Base-by-base conservation (phyloP, 768 basidiomycete genomes). In the Amanita pallidorosea region DNA sequence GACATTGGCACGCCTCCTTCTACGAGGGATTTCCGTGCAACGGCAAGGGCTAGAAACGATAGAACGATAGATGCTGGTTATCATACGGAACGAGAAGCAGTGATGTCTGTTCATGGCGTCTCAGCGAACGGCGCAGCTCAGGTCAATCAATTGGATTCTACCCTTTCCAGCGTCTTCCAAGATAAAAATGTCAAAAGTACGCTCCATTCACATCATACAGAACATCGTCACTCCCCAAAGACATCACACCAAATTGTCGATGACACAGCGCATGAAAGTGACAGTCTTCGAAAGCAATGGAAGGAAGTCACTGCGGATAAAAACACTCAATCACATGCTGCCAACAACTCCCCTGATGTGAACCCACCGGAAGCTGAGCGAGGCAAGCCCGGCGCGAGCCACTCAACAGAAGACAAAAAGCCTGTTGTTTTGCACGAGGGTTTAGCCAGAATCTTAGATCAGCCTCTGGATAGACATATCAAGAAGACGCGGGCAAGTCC, bases 391-490 rank as follows among this genome's bases (percentile, higher is more conserved):
- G 7, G 3, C 9, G 11, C 9, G 13, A 29, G 11, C 4, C 49
- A 37, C 5, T 17, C 29, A 7, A 3, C 18, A 9, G 29, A 17
- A 7, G 49, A 49, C 23, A 40, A 42, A 37, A 49, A 20, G 40
- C 18, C 18, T 9, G 22, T 13, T 6, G 34, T 45, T 36, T 34
- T 17, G 17, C 51, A 52, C 18, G 45, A 52, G 8, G 51, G 51
- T 8, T 27, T 52, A 12, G 51, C 51, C 40, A 35, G 38, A 33
- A 33, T 51, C 31, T 29, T 49, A n/a, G 47, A 38, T 22, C 49
- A 49, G 33, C 49, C 40, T 17, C 35, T 25, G 35, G 45, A 47
- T 2, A 15, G 34, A 18, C 35, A 35, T 15, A 18, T 27, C 2
- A 42, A 18, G 31, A 52, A 42, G 40, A 29, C 38, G 5, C 11